phyloP scores from a whole-genome alignment of 805 yeast genomes.

The Schwanniomyces polymorphus region DNA sequence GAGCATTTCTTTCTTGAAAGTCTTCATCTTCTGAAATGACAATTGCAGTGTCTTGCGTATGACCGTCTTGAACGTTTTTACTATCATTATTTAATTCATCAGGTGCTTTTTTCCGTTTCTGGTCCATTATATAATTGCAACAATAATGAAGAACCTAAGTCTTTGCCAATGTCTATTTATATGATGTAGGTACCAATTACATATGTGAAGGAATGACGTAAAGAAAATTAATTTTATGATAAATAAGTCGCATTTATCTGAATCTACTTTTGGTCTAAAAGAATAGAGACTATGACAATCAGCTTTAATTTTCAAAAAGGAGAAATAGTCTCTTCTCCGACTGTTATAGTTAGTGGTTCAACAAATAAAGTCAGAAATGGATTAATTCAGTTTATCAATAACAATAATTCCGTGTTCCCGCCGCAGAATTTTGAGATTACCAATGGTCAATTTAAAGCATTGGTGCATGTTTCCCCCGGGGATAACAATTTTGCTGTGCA shows the following conservation, averaged over 20 bases:
- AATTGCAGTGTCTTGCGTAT: not conserved
- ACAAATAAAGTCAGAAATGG: constrained; percentile 21
- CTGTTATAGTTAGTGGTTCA: constrained; percentile 35
- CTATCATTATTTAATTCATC: not conserved
- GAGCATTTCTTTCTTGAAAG: not conserved
- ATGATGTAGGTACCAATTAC: too few relatives aligned
- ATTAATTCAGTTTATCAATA: constrained; percentile 30
- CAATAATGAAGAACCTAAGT: too few relatives aligned
- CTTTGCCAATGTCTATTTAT: too few relatives aligned
- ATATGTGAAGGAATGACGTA: too few relatives aligned
- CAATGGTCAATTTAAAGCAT: constrained; percentile 69
- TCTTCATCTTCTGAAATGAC: constrained; percentile 3
- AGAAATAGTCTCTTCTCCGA: constrained; percentile 42
- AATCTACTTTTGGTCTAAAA: too few relatives aligned
- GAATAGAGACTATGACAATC: constrained; percentile 14
- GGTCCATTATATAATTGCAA: not conserved
- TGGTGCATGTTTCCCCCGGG: constrained; percentile 72
- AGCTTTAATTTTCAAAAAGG: constrained; percentile 30
- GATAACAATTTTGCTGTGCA: constrained; percentile 55
- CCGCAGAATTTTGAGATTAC: constrained; percentile 66
- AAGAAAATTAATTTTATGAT: too few relatives aligned
- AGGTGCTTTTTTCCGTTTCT: not conserved
- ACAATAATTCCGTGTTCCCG: constrained; percentile 52
- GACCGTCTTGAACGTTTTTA: not conserved
- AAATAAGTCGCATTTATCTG: not conserved